These are phyloP conservation scores for Marasmius fiardii DNA, from an alignment of 1,284 basidiomycete genomes.

Conservation along the genomic window DNA sequence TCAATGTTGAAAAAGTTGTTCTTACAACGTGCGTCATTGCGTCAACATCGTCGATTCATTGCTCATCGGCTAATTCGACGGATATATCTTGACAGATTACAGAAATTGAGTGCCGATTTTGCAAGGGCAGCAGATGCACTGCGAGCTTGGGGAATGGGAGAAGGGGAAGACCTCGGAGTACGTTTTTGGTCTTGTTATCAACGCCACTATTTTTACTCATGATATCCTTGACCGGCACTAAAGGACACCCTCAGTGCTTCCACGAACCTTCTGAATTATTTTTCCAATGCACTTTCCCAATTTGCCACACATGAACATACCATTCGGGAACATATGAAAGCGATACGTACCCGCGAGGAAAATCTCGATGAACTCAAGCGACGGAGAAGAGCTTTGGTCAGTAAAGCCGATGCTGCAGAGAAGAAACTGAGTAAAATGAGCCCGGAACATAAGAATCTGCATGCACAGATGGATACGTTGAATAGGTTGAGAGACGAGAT, in stretches of 20 bases:
- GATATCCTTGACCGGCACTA: constrained; percentile 9
- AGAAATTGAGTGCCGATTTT: constrained; percentile 65
- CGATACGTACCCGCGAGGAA: constrained; percentile 84
- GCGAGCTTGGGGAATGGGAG: constrained; percentile 75
- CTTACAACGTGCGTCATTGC: constrained; percentile 66
- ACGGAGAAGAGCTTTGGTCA: constrained; percentile 61
- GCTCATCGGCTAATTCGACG: neutral
- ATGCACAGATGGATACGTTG: constrained; percentile 72
- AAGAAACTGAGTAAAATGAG: constrained; percentile 90
- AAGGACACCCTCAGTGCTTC: constrained; percentile 80
- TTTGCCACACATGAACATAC: constrained; percentile 75
- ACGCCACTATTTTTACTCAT: constrained; percentile 3
- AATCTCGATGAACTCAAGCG: constrained; percentile 75
- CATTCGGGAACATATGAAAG: constrained; percentile 75
- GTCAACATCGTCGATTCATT: neutral
- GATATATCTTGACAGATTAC: constrained; percentile 33
- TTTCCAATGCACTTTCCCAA: constrained; percentile 65
- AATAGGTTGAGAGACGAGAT: constrained; percentile 80
- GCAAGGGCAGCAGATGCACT: constrained; percentile 75
- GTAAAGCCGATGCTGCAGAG: constrained; percentile 85
- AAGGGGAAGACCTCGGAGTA: constrained; percentile 86
- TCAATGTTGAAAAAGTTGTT: constrained; percentile 84
- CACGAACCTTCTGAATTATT: constrained; percentile 67
- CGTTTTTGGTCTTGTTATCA: constrained; percentile 23
- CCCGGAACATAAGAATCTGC: constrained; percentile 85